Conservation (phyloP, 495 filamentous ascomycete genomes). For the Talaromyces nanjingensis region DNA sequence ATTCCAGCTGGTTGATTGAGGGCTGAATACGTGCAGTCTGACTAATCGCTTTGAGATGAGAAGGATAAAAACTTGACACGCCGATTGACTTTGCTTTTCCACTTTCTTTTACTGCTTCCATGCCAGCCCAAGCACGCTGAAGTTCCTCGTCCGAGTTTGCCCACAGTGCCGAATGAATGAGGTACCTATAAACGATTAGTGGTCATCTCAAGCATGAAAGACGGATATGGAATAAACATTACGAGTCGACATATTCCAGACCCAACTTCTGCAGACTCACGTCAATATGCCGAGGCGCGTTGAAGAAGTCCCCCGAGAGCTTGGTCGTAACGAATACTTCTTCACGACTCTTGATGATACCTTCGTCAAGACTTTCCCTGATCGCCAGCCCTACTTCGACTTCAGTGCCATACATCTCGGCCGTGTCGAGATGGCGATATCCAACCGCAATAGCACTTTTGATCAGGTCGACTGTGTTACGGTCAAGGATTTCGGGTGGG, state of each 20-base stretch:
- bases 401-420: constrained; percentile 69
- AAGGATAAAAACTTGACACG: too few species aligned
- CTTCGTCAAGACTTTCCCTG: constrained; percentile 43
- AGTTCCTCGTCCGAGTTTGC: constrained; percentile 53
- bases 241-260: constrained; percentile 60
- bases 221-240: constrained; percentile 12
- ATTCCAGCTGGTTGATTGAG: too few species aligned
- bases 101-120: constrained; percentile 57
- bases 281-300: constrained; percentile 54
- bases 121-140: constrained; percentile 64
- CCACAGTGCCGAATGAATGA: constrained; percentile 73
- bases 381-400: constrained; percentile 68
- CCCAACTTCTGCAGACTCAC: too few species aligned
- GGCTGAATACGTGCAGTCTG: too few species aligned
- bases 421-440: constrained; percentile 72
- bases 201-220: too few species aligned
- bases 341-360: constrained; percentile 45
- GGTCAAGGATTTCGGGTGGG: too few species aligned
- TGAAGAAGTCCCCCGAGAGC: constrained; percentile 44
- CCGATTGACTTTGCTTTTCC: too few species aligned
- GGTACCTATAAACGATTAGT: constrained; percentile 41
- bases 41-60: too few species aligned
- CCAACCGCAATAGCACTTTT: constrained; percentile 62
- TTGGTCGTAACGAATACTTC: constrained; percentile 76
- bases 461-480: constrained; percentile 47